Percentiles rank a stretch among this genome's conserved stretches.
Conservation (phyloP, 371 early-diverging fungal genomes). For the Ordospora pajunii region DNA sequence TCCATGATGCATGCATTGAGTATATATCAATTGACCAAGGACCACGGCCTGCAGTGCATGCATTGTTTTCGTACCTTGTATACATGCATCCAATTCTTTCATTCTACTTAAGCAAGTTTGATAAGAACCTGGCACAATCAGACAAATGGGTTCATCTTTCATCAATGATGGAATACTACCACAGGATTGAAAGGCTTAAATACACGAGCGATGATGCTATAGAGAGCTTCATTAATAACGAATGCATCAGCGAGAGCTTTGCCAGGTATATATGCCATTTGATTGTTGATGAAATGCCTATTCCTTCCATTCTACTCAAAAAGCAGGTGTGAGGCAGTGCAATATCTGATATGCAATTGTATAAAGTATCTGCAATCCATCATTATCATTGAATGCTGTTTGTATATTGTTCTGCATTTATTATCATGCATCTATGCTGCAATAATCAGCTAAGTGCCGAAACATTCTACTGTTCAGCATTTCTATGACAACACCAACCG, state of each 20-base stretch:
- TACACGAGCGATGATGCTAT: neutral
- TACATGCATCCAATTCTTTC: neutral
- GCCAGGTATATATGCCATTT: slow-evolving; percentile 24
- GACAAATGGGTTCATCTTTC: slow-evolving; percentile 1
- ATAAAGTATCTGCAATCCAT: too few relatives aligned
- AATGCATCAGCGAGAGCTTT: slow-evolving; percentile 4
- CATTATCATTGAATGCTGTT: too few relatives aligned
- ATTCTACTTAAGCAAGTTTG: neutral
- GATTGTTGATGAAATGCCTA: slow-evolving; percentile 17
- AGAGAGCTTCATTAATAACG: slow-evolving; percentile 2
- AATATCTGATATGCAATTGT: too few relatives aligned
- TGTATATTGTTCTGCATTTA: too few relatives aligned
- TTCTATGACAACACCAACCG: neutral
- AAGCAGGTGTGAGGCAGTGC: neutral
- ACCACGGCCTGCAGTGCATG: neutral
- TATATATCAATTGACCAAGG: neutral
- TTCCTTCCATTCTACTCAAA: slow-evolving; percentile 2
- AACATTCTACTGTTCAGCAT: neutral
- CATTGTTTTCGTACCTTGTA: slow-evolving; percentile 3
- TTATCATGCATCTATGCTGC: too few relatives aligned
- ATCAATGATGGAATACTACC: neutral
- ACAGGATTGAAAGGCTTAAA: neutral
- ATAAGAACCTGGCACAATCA: neutral
- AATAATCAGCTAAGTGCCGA: too few relatives aligned
- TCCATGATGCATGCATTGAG: neutral